Evolutionary conservation across 208 protist genomes (phyloP).

Genomic region (Trypanosomatidae sp.): DNA sequence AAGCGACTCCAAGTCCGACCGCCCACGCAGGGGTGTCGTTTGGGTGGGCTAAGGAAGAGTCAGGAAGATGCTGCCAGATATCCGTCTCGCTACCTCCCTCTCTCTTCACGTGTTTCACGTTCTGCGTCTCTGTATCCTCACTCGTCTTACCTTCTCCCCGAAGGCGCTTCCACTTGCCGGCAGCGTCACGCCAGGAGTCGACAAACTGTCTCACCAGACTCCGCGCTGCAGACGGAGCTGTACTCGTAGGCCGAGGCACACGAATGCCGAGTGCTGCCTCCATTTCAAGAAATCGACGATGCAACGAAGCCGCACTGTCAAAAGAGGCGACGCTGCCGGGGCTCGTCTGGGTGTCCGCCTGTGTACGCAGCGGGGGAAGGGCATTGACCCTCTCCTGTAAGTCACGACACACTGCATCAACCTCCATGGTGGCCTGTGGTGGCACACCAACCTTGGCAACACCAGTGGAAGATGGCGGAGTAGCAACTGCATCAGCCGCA

Average conservation of each 20-base stretch:
- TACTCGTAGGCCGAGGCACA: background rate
- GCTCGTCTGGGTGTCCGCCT: constrained; percentile 16
- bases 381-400: background rate
- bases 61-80: background rate
- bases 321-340: too few species aligned
- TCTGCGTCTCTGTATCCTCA: background rate
- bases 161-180: constrained; percentile 9
- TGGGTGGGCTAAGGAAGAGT: background rate
- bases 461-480: background rate
- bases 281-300: constrained; percentile 8
- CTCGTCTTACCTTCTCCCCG: background rate
- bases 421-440: background rate
- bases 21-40: constrained; percentile 12
- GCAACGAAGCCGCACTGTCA: constrained; percentile 1
- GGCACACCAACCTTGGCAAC: background rate
- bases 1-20: background rate
- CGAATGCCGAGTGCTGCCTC: constrained; percentile 20
- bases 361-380: background rate
- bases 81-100: background rate
- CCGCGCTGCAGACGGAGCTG: background rate
- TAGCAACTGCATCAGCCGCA: background rate
- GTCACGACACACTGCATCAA: background rate
- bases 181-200: constrained; percentile 10
- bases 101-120: constrained; percentile 6
- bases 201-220: background rate